phyloP scores from a whole-genome alignment of 176 grass and related monocot species.

The Otatea glauca region DNA sequence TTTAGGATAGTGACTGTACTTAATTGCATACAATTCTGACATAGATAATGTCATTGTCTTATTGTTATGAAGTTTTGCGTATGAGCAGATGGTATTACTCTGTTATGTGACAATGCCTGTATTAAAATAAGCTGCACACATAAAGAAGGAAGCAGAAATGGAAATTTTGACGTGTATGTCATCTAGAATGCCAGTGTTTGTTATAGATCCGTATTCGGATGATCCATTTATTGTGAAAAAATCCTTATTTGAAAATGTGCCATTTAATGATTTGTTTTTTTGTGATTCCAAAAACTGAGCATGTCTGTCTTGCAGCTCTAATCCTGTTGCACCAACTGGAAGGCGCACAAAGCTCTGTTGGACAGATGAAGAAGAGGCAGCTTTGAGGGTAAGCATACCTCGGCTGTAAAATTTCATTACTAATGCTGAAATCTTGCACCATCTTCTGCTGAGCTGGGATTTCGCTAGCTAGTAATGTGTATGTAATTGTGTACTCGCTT shows the following conservation, averaged over 20 bases:
- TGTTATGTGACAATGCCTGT: neutral
- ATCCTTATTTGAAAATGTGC: neutral
- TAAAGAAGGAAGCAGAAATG: neutral
- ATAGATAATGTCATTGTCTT: neutral
- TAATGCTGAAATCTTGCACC: slow-evolving; percentile 14
- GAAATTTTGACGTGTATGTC: neutral
- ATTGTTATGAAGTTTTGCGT: slow-evolving; percentile 7
- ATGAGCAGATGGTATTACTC: neutral
- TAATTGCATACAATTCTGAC: neutral
- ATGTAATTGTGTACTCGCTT: neutral
- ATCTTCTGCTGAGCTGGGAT: slow-evolving; percentile 1
- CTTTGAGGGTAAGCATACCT: slow-evolving; percentile 58
- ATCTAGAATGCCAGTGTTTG: neutral
- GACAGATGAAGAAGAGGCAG: slow-evolving; percentile 56
- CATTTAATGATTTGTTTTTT: neutral
- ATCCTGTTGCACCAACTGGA: slow-evolving; percentile 40
- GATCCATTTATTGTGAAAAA: neutral
- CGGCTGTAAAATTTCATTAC: neutral
- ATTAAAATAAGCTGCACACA: neutral
- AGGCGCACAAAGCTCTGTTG: slow-evolving; percentile 61
- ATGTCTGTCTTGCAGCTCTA: slow-evolving; percentile 58
- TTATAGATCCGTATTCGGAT: slow-evolving; percentile 8
- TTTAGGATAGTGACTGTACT: neutral
- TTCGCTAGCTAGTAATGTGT: slow-evolving; percentile 8
- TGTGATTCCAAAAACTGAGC: slow-evolving; percentile 20